Conservation (phyloP, 306 rosid species). For the Casuarina cunninghamiana region DNA sequence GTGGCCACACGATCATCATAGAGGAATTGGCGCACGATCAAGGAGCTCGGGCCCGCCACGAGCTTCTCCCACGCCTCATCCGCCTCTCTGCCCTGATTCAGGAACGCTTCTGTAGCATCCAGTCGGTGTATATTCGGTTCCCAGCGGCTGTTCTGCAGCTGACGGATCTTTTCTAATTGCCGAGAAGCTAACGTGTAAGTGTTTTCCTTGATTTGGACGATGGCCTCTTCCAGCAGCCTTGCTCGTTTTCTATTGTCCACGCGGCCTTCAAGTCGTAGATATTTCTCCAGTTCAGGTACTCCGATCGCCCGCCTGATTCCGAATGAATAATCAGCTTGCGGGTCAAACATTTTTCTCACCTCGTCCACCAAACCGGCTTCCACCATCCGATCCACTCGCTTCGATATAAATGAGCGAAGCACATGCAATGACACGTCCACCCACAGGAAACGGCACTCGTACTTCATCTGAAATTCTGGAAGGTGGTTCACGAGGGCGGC, state of each 20-base stretch:
- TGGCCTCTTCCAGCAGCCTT: constrained; percentile 28
- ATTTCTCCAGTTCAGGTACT: constrained; percentile 41
- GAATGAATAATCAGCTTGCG: constrained; percentile 18
- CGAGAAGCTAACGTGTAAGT: constrained; percentile 31
- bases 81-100: constrained; percentile 6
- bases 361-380: constrained; percentile 38
- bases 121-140: constrained; percentile 36
- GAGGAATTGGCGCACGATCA: constrained; percentile 24
- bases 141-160: constrained; percentile 19
- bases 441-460: constrained; percentile 42
- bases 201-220: constrained; percentile 39
- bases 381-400: constrained; percentile 48
- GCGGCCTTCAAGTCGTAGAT: constrained; percentile 8
- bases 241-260: constrained; percentile 8
- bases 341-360: constrained; percentile 40
- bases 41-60: constrained; percentile 30
- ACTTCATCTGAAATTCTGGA: constrained; percentile 28
- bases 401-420: constrained; percentile 39
- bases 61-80: constrained; percentile 35
- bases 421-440: constrained; percentile 33
- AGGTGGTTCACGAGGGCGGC: constrained; percentile 32
- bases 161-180: constrained; percentile 40
- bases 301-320: constrained; percentile 50
- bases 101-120: constrained; percentile 42
- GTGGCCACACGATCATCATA: background rate